Percentiles rank a stretch among this genome's conserved stretches.
Evolutionary conservation across 768 basidiomycete species (phyloP).

Genomic region (Macrolepiota fuliginosa): DNA sequence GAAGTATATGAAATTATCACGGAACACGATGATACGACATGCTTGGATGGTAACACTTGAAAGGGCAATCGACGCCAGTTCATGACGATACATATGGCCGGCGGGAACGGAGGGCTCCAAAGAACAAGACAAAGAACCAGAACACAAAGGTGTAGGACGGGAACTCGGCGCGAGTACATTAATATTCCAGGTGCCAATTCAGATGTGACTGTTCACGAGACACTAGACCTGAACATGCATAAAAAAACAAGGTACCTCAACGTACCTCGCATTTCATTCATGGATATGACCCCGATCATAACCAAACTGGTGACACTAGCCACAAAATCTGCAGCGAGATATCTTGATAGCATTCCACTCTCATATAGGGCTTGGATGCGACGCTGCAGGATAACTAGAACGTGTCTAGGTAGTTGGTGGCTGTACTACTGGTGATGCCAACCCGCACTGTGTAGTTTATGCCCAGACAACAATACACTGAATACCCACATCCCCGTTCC

Average conservation of each 20-base stretch:
- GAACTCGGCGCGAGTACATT: slow-evolving; percentile 13
- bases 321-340: slow-evolving; percentile 18
- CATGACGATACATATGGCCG: slow-evolving; percentile 21
- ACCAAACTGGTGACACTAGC: slow-evolving; percentile 19
- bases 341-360: slow-evolving; percentile 14
- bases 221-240: background rate
- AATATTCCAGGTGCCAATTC: slow-evolving; percentile 10
- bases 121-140: slow-evolving; percentile 27
- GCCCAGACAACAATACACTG: no score
- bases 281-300: slow-evolving; percentile 10
- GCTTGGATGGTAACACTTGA: slow-evolving; percentile 5
- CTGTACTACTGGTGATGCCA: background rate
- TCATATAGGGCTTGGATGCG: slow-evolving; percentile 18
- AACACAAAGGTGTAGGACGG: slow-evolving; percentile 22
- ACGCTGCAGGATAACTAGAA: slow-evolving; percentile 22
- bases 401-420: background rate
- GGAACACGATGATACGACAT: slow-evolving; percentile 21
- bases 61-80: background rate
- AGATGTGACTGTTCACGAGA: slow-evolving; percentile 2
- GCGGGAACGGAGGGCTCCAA: slow-evolving; percentile 25
- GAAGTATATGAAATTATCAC: slow-evolving; percentile 27
- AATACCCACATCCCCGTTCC: no score
- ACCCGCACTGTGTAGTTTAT: slow-evolving; percentile 23
- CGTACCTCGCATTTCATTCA: slow-evolving; percentile 14
- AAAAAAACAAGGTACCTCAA: slow-evolving; percentile 14